Conservation (phyloP, 805 yeast species). For the Yarrowia sp. region DNA sequence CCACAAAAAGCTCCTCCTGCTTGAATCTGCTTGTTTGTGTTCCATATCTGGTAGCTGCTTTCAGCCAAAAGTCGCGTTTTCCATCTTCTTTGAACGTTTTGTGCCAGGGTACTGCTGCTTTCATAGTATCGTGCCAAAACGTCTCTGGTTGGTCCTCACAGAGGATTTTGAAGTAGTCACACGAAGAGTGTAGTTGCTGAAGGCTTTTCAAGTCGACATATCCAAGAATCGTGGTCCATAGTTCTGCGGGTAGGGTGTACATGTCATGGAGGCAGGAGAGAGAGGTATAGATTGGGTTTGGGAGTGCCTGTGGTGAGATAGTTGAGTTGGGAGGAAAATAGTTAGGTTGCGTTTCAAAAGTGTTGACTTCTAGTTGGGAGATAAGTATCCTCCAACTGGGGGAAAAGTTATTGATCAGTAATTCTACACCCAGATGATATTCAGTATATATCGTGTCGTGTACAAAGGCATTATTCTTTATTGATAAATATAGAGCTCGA, state of each 20-base stretch:
- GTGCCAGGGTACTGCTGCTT: slow-evolving; percentile 21
- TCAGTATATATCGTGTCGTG: too few relatives aligned
- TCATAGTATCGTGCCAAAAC: slow-evolving; percentile 9
- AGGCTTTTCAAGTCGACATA: slow-evolving; percentile 17
- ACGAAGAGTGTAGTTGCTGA: slow-evolving; percentile 17
- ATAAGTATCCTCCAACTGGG: too few relatives aligned
- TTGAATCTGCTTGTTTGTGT: not conserved
- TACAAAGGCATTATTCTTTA: not conserved
- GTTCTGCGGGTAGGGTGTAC: slow-evolving; percentile 34
- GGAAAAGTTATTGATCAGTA: too few relatives aligned
- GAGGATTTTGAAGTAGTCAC: not conserved
- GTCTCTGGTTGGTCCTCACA: slow-evolving; percentile 18
- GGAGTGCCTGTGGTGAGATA: too few relatives aligned
- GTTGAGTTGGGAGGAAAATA: too few relatives aligned
- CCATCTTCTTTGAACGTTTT: slow-evolving; percentile 1
- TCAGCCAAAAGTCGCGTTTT: slow-evolving; percentile 15
- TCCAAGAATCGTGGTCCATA: slow-evolving; percentile 15
- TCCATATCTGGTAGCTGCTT: slow-evolving; percentile 7
- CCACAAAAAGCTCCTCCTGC: not conserved
- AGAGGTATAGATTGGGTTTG: too few relatives aligned
- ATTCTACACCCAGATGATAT: too few relatives aligned
- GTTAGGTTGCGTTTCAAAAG: too few relatives aligned
- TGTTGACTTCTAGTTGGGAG: too few relatives aligned
- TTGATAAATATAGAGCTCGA: slow-evolving; percentile 5
- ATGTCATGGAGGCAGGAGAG: not conserved